phyloP scores from a whole-genome alignment of 139 green algal genomes.

The Astrephomene gubernaculifera region DNA sequence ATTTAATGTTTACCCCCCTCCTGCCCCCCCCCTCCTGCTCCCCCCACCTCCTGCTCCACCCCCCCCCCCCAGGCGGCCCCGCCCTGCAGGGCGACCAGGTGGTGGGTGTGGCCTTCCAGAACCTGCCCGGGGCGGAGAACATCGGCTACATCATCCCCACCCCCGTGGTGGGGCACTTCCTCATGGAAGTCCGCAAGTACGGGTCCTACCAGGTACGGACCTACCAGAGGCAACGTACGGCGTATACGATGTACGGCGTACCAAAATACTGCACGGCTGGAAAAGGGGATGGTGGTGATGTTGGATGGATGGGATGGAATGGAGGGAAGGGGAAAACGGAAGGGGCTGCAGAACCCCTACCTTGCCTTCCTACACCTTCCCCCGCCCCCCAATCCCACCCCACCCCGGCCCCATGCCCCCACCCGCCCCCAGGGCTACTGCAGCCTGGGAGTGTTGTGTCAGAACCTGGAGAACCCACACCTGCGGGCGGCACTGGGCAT shows the following conservation, averaged over 20 bases:
- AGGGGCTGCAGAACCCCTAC: too few species aligned
- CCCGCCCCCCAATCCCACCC: too few species aligned
- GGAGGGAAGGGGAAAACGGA: too few species aligned
- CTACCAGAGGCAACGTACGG: too few species aligned
- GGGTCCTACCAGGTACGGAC: conserved; percentile 46
- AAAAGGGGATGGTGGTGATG: too few species aligned
- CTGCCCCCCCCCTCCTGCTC: too few species aligned
- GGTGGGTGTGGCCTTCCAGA: conserved; percentile 79
- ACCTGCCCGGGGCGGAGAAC: conserved; percentile 75
- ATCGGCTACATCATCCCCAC: conserved; percentile 71
- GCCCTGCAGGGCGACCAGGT: conserved; percentile 65
- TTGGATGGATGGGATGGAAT: too few species aligned
- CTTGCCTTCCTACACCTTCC: too few species aligned
- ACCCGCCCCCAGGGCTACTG: conserved; percentile 63
- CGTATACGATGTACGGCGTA: too few species aligned
- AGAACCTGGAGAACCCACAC: conserved; percentile 79
- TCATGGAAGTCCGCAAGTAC: conserved; percentile 56
- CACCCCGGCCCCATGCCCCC: background rate
- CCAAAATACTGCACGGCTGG: too few species aligned
- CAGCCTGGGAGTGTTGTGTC: conserved; percentile 75
- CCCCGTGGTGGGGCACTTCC: conserved; percentile 65
- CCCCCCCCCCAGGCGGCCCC: conserved; percentile 56
- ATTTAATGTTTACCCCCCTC: too few species aligned
- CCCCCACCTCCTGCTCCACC: background rate
- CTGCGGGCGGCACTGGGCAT: conserved; percentile 72